Conservation (phyloP, 225 moss, liverwort and hornwort genomes). For the Physcomitrellopsis africana region DNA sequence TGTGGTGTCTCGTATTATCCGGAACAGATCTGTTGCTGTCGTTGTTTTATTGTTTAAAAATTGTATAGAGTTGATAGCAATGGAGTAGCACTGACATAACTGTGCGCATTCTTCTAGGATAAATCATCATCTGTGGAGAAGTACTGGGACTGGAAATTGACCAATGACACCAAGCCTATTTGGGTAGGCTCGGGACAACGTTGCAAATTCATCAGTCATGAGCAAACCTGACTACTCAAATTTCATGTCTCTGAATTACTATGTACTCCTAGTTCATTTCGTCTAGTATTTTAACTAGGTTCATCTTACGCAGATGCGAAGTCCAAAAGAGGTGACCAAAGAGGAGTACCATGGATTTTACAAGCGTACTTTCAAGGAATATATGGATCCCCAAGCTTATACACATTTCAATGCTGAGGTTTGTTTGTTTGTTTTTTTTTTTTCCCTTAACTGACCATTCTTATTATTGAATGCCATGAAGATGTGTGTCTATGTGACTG, state of each 20-base stretch:
- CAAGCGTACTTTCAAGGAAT: constrained; percentile 92
- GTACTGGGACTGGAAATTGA: constrained; percentile 88
- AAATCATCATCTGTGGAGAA: constrained; percentile 60
- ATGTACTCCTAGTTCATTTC: constrained; percentile 18
- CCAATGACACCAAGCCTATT: constrained; percentile 92
- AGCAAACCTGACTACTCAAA: background rate
- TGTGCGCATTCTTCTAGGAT: constrained; percentile 51
- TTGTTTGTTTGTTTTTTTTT: background rate
- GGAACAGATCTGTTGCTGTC: too few species aligned
- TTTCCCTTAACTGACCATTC: background rate
- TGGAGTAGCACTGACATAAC: constrained; percentile 22
- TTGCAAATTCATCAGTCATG: constrained; percentile 14
- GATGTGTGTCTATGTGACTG: background rate
- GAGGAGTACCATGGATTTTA: constrained; percentile 88
- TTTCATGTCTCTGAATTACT: constrained; percentile 6
- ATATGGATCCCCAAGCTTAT: constrained; percentile 90
- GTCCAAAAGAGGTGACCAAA: constrained; percentile 74
- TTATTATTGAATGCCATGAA: constrained; percentile 10
- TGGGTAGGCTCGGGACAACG: constrained; percentile 59
- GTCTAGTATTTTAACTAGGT: constrained; percentile 14
- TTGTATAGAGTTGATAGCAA: background rate
- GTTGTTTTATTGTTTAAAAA: too few species aligned
- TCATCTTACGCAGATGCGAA: constrained; percentile 57
- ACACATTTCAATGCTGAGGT: constrained; percentile 94
- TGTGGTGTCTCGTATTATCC: background rate